Base-by-base conservation (phyloP, 805 yeast species). In the Maudiozyma pseudohumilis region DNA sequence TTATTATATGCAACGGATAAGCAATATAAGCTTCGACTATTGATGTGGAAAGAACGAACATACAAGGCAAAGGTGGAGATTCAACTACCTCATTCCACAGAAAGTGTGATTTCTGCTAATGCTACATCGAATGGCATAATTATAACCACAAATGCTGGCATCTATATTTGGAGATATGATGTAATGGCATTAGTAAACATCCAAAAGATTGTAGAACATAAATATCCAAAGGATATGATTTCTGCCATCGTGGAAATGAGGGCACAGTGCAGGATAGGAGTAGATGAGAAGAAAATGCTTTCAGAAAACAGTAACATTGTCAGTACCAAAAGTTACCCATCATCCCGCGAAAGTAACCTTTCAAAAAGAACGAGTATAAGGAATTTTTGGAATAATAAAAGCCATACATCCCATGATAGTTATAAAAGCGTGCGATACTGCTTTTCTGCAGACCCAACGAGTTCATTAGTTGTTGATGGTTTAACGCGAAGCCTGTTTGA, bases 41-140 rank as follows among this genome's bases (percentile, higher is more conserved):
- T 55, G 23, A 38, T 50, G n/a, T 56, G 62, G 62, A 44, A 45
- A 20, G 58, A 52, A 2, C 46, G 55, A 29, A 26, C 38, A 5
- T 57, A 56, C 39, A 47, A 45, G 30, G 43, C 42, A 25, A 48
- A 54, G 41, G 40, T 46, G 2, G 60, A 55, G 32, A 40, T 50
- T 4, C 29, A 40, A 5, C 36, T 56, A 16, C 43, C 52, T 6
- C 39, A 29, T 24, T 44, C 41, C 6, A 43, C 41, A 12, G 59
- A 54, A 33, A 34, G 12, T 7, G 41, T 54, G 2, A 28, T 30
- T 20, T 56, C 60, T 4, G 38, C 48, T 4, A 39, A 38, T 9
- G 32, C 52, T 16, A 39, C 38, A 5, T 17, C 40, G 6, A 27
- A n/a, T 3, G 55, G 56, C 8, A 39, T 50, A 8, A 22, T 54